These are phyloP conservation scores for Bassia scoparia DNA, from an alignment of 148 eudicot genomes.

Conservation along the genomic window DNA sequence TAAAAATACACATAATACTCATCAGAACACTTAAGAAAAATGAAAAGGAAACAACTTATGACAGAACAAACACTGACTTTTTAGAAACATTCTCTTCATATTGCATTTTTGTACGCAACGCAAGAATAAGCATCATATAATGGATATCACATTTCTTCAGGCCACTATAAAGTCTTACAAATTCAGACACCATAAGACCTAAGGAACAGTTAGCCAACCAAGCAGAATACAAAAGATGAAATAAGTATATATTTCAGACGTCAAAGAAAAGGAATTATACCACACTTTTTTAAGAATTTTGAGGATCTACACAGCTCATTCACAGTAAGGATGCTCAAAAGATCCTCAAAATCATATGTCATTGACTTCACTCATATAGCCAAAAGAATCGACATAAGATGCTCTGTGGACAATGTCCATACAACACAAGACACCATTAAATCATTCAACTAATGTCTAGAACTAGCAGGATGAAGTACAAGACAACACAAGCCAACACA, in stretches of 20 bases:
- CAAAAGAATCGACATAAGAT: slow-evolving; percentile 48
- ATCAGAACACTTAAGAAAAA: neutral
- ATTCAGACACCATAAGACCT: neutral
- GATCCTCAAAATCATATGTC: slow-evolving; percentile 47
- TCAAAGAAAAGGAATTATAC: slow-evolving; percentile 7
- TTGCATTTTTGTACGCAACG: neutral
- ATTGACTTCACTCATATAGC: slow-evolving; percentile 33
- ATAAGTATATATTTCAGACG: neutral
- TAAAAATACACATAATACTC: neutral
- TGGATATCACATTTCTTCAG: too few relatives aligned
- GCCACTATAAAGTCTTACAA: neutral
- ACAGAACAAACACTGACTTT: neutral
- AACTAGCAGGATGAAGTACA: slow-evolving; percentile 11
- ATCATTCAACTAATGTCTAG: neutral
- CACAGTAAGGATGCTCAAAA: slow-evolving; percentile 62
- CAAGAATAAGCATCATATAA: neutral
- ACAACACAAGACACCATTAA: slow-evolving; percentile 16
- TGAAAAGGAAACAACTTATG: neutral
- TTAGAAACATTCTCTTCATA: neutral
- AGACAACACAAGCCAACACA: neutral
- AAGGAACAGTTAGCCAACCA: too few relatives aligned
- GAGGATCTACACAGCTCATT: slow-evolving; percentile 58
- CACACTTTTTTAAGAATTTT: slow-evolving; percentile 52
- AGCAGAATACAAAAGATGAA: neutral
- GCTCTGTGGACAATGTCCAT: slow-evolving; percentile 46